A percentile compares a stretch with the other conserved stretches of the same genome.
Conservation (phyloP, 2,329 filamentous ascomycete genomes). For the Claviceps sorghi region DNA sequence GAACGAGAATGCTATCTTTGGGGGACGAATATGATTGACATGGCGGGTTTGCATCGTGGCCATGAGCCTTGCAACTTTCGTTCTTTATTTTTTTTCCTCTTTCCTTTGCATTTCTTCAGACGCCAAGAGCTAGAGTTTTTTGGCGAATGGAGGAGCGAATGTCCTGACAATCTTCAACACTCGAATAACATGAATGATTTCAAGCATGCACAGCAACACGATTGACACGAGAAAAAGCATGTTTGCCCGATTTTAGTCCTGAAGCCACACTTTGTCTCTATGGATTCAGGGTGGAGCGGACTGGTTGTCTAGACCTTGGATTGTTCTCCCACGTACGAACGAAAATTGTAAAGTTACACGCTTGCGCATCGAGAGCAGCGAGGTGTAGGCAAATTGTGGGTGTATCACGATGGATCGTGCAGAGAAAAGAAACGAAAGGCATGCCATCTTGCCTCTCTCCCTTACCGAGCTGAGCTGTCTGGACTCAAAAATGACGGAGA, state of each 20-base stretch:
- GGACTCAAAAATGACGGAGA: not conserved
- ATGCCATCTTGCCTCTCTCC: not conserved
- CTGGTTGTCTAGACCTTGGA: conserved; percentile 51
- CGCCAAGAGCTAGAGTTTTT: too few species aligned
- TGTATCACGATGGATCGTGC: conserved; percentile 5
- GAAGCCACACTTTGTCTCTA: conserved; percentile 37
- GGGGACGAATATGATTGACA: conserved; percentile 11
- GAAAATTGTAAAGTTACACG: conserved; percentile 42
- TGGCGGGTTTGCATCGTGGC: not conserved
- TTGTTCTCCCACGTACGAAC: conserved; percentile 51
- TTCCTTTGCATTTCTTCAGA: too few species aligned
- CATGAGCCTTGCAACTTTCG: too few species aligned
- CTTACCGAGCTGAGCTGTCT: not conserved
- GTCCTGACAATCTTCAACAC: too few species aligned
- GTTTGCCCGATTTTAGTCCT: conserved; percentile 52
- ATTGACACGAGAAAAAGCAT: conserved; percentile 16
- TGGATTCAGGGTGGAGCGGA: conserved; percentile 52
- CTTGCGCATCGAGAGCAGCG: conserved; percentile 41
- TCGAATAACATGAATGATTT: too few species aligned
- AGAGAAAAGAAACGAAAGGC: too few species aligned
- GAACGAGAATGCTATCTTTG: conserved; percentile 34
- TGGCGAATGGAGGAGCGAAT: too few species aligned
- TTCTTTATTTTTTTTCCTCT: too few species aligned
- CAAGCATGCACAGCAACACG: too few species aligned
- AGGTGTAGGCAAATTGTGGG: conserved; percentile 50